phyloP scores from a whole-genome alignment of 2,329 filamentous ascomycete genomes.

The Rutstroemia sp. region DNA sequence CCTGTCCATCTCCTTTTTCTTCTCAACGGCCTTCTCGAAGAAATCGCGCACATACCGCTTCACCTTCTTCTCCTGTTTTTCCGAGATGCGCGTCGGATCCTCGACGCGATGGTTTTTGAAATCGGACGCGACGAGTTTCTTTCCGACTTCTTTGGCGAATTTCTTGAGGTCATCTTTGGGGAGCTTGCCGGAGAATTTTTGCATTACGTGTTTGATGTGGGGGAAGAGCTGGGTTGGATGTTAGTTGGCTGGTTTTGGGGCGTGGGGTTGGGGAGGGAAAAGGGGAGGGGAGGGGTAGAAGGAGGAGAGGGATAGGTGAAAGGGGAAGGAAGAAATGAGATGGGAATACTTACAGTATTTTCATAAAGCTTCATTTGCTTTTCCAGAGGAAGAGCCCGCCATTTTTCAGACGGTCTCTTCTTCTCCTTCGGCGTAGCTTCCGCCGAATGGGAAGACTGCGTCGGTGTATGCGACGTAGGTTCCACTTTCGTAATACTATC shows the following conservation, averaged over 20 bases:
- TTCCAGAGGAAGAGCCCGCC: conserved; percentile 62
- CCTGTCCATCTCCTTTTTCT: conserved; percentile 64
- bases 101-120: conserved; percentile 84
- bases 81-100: conserved; percentile 68
- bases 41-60: conserved; percentile 79
- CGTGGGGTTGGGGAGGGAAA: conserved; percentile 1
- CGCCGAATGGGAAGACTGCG: conserved; percentile 53
- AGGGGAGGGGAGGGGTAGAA: conserved; percentile 7
- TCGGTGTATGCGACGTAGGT: conserved; percentile 37
- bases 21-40: conserved; percentile 76
- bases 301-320: background rate
- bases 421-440: conserved; percentile 46
- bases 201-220: conserved; percentile 75
- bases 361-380: conserved; percentile 96
- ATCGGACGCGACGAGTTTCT: conserved; percentile 86
- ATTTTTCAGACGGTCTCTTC: conserved; percentile 61
- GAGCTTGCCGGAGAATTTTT: conserved; percentile 81
- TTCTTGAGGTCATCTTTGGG: conserved; percentile 69
- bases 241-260: no score
- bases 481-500: conserved; percentile 68
- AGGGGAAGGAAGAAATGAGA: background rate
- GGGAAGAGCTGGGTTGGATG: conserved; percentile 57
- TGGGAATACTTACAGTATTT: conserved; percentile 64
- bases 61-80: conserved; percentile 74
- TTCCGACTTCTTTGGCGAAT: conserved; percentile 61